phyloP scores from a whole-genome alignment of 805 yeast species.

The Candida verbasci region DNA sequence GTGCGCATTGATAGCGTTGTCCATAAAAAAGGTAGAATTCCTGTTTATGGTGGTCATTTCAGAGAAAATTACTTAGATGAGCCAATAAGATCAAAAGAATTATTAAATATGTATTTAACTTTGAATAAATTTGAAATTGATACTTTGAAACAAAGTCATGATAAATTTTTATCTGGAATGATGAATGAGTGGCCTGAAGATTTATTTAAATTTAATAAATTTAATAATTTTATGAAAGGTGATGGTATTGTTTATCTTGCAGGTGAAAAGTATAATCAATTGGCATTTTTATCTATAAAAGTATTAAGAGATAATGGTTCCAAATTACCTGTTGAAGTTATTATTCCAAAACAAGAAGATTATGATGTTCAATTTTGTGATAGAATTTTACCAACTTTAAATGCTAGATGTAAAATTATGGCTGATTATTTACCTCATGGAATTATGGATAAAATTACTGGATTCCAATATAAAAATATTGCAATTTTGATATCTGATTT shows the following conservation, averaged over 20 bases:
- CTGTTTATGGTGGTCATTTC: slow-evolving; percentile 31
- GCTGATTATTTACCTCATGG: slow-evolving; percentile 36
- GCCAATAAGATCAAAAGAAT: slow-evolving; percentile 23
- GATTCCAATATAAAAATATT: slow-evolving; percentile 33
- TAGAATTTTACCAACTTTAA: slow-evolving; percentile 25
- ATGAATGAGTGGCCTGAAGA: slow-evolving; percentile 18
- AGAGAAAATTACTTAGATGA: slow-evolving; percentile 28
- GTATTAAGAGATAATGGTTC: slow-evolving; percentile 30
- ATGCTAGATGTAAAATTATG: slow-evolving; percentile 41
- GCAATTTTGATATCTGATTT: slow-evolving; percentile 36
- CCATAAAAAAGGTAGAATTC: slow-evolving; percentile 19
- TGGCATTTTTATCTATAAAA: slow-evolving; percentile 31
- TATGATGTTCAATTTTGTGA: slow-evolving; percentile 31
- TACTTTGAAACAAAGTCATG: slow-evolving; percentile 19
- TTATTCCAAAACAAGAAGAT: slow-evolving; percentile 28
- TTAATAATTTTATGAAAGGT: slow-evolving; percentile 28
- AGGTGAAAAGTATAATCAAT: slow-evolving; percentile 31
- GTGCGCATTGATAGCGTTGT: slow-evolving; percentile 3
- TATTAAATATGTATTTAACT: slow-evolving; percentile 18
- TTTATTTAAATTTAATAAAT: slow-evolving; percentile 16
- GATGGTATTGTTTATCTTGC: slow-evolving; percentile 39
- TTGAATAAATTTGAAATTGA: slow-evolving; percentile 16
- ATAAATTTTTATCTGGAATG: slow-evolving; percentile 17
- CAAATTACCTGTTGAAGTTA: slow-evolving; percentile 33
- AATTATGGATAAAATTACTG: slow-evolving; percentile 17